These are phyloP conservation scores for Glycyrrhiza uralensis DNA, from an alignment of 306 rosid genomes.

Conservation along the genomic window DNA sequence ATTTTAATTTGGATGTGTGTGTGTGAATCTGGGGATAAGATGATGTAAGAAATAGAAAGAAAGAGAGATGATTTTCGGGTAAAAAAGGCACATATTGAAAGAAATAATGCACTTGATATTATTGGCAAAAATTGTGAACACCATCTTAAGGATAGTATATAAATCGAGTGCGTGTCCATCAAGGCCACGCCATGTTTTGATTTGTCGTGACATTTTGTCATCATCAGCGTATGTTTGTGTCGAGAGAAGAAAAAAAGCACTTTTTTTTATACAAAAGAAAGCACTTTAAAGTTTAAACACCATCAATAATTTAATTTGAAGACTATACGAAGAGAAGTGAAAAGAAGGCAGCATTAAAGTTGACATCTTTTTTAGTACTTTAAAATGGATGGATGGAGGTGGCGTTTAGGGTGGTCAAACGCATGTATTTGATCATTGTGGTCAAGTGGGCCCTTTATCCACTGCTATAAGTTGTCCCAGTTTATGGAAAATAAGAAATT, in stretches of 20 bases:
- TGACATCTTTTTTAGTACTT: slow-evolving; percentile 22
- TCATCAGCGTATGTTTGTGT: background rate
- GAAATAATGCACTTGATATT: background rate
- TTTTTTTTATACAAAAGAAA: too few relatives aligned
- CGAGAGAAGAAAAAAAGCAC: too few relatives aligned
- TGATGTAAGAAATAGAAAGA: background rate
- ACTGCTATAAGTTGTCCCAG: too few relatives aligned
- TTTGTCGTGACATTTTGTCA: slow-evolving; percentile 24
- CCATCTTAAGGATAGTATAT: background rate
- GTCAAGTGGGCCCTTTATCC: too few relatives aligned
- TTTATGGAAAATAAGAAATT: too few relatives aligned
- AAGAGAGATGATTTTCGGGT: too few relatives aligned
- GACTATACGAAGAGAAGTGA: background rate
- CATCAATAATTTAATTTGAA: slow-evolving; percentile 16
- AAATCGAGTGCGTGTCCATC: slow-evolving; percentile 14
- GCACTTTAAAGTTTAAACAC: background rate
- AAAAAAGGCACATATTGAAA: background rate
- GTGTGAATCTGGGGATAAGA: background rate
- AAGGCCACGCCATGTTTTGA: slow-evolving; percentile 1
- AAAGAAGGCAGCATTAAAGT: background rate
- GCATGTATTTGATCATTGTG: too few relatives aligned
- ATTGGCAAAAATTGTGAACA: slow-evolving; percentile 23
- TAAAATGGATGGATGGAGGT: slow-evolving; percentile 16
- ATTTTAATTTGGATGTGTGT: background rate
- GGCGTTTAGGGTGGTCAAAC: too few relatives aligned